Evolutionary conservation across 352 stramenopile genomes (phyloP).

Genomic region (Phytophthora idaei): DNA sequence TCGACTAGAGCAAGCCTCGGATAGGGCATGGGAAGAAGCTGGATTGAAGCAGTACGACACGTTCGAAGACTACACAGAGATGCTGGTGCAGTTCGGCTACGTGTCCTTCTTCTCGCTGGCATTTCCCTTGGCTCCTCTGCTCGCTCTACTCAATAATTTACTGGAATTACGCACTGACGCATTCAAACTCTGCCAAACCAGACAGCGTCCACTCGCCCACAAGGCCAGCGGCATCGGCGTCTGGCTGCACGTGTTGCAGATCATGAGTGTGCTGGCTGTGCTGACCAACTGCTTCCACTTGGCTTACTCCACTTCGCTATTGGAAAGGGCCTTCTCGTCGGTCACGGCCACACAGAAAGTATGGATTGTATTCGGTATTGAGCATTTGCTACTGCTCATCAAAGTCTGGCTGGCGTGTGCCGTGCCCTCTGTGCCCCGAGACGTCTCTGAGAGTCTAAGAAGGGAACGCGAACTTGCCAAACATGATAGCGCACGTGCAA

Average conservation of each 20-base stretch:
- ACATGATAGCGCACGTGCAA: constrained; percentile 67
- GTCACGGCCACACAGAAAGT: constrained; percentile 57
- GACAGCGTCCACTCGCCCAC: constrained; percentile 89
- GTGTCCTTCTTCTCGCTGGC: constrained; percentile 96
- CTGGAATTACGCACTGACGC: constrained; percentile 93
- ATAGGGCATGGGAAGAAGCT: constrained; percentile 90
- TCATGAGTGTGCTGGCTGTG: constrained; percentile 95
- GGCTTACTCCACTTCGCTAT: constrained; percentile 78
- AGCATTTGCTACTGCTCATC: constrained; percentile 69
- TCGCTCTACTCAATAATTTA: constrained; percentile 94
- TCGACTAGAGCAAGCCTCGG: constrained; percentile 78
- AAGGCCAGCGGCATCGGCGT: constrained; percentile 94
- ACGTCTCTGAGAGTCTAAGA: constrained; percentile 56
- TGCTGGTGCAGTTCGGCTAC: constrained; percentile 96
- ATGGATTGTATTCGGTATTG: constrained; percentile 81
- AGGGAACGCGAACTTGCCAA: constrained; percentile 70
- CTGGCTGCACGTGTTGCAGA: constrained; percentile 92
- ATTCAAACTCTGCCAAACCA: constrained; percentile 94
- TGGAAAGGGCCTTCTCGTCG: constrained; percentile 52
- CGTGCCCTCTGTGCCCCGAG: constrained; percentile 57
- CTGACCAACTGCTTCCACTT: constrained; percentile 97
- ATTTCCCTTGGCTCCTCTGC: constrained; percentile 93
- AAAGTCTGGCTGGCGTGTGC: constrained; percentile 71
- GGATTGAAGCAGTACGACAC: constrained; percentile 92
- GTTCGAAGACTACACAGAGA: constrained; percentile 95